phyloP scores from a whole-genome alignment of 2,329 filamentous ascomycete genomes.

The Nigrograna mackinnonii region DNA sequence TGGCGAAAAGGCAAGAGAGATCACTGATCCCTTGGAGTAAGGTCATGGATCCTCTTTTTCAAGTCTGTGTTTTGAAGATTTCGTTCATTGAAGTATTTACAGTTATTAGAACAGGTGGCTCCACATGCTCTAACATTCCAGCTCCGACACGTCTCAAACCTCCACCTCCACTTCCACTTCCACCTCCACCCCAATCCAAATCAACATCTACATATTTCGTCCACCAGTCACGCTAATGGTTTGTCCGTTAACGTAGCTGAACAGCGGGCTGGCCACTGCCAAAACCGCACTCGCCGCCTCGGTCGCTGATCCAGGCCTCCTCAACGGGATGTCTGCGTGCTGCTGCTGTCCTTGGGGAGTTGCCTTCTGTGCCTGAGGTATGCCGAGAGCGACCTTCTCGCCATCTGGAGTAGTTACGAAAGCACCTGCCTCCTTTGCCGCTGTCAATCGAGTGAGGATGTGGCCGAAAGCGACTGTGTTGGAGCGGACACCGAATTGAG shows the following conservation, averaged over 20 bases:
- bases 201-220: conserved; percentile 56
- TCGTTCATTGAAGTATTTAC: conserved; percentile 9
- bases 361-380: conserved; percentile 47
- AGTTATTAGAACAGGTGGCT: conserved; percentile 14
- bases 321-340: conserved; percentile 74
- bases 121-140: conserved; percentile 1
- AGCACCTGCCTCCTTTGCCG: conserved; percentile 80
- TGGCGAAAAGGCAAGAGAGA: background rate
- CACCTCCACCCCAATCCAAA: background rate
- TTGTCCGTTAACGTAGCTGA: conserved; percentile 84
- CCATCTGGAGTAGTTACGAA: conserved; percentile 78
- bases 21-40: too few relatives aligned
- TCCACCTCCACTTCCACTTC: conserved; percentile 48
- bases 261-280: conserved; percentile 78
- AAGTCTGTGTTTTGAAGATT: conserved; percentile 6
- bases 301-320: conserved; percentile 74
- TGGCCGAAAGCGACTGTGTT: conserved; percentile 86
- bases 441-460: conserved; percentile 79
- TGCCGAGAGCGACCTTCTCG: conserved; percentile 49
- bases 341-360: conserved; percentile 29
- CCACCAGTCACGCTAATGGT: conserved; percentile 86
- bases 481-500: conserved; percentile 76
- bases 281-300: conserved; percentile 80
- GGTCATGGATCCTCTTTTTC: too few relatives aligned
- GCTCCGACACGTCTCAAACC: too few relatives aligned